Evolutionary conservation across 257 asterid species (phyloP).

Genomic region (Coffea canephora): DNA sequence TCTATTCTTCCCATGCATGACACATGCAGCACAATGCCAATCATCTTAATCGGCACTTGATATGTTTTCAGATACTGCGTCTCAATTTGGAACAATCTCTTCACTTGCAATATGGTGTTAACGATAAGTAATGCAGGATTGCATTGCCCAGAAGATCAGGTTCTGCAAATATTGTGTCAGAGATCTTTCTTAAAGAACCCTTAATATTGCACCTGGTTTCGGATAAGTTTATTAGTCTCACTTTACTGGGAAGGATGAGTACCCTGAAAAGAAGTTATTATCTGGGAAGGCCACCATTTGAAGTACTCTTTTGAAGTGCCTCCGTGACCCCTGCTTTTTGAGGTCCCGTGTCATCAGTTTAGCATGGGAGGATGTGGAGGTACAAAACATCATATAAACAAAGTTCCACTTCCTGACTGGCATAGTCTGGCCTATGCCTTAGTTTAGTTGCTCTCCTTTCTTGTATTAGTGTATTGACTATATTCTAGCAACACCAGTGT

Average conservation of each 20-base stretch:
- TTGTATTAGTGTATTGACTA: not conserved
- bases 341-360: not conserved
- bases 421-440: not conserved
- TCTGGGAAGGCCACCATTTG: not conserved
- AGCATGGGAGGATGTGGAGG: not conserved
- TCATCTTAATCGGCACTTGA: not conserved
- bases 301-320: not conserved
- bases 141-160: not conserved
- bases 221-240: not conserved
- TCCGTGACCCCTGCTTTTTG: not conserved
- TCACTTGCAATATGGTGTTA: not conserved
- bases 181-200: not conserved
- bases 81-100: not conserved
- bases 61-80: not conserved
- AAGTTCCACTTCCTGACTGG: not conserved
- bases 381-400: not conserved
- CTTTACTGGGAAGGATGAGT: not conserved
- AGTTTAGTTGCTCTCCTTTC: not conserved
- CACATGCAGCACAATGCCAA: not conserved
- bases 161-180: not conserved
- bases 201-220: not conserved
- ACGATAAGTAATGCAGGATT: not conserved
- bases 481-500: not conserved
- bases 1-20: not conserved
- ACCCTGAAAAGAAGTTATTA: not conserved